These are phyloP conservation scores for Cardiospermum halicacabum DNA, from an alignment of 345 rosid species.

Conservation along the genomic window DNA sequence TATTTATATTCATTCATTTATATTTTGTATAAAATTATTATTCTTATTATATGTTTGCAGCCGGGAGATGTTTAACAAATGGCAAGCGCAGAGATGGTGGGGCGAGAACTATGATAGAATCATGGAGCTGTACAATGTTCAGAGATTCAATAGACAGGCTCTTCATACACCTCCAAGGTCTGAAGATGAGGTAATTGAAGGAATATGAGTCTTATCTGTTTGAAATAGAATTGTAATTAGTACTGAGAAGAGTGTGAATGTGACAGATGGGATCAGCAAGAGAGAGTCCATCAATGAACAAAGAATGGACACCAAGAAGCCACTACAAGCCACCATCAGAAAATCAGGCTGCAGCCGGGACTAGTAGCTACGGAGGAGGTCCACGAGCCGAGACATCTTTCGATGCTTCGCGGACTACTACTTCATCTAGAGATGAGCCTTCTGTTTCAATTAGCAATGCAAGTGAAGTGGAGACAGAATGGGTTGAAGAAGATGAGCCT, in stretches of 20 bases:
- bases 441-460: constrained; percentile 82
- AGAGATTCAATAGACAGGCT: constrained; percentile 92
- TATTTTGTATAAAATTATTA: too few species aligned
- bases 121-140: constrained; percentile 97
- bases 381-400: constrained; percentile 41
- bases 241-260: too few species aligned
- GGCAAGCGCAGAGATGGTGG: constrained; percentile 99
- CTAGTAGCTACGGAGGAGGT: constrained; percentile 51
- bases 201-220: background rate
- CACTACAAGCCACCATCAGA: constrained; percentile 55
- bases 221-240: too few species aligned
- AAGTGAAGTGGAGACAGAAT: constrained; percentile 84
- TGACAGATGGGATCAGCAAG: constrained; percentile 57
- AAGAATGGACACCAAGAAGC: constrained; percentile 72
- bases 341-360: constrained; percentile 38
- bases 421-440: constrained; percentile 90
- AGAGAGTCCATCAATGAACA: constrained; percentile 59
- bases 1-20: too few species aligned
- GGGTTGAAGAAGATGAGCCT: constrained; percentile 90
- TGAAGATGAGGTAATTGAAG: constrained; percentile 63
- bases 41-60: constrained; percentile 39
- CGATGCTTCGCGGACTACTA: constrained; percentile 76
- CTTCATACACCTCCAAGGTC: constrained; percentile 88
- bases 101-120: constrained; percentile 90
- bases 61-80: constrained; percentile 94